Base-by-base conservation (phyloP, 148 eudicot genomes). In the Spergularia marina region DNA sequence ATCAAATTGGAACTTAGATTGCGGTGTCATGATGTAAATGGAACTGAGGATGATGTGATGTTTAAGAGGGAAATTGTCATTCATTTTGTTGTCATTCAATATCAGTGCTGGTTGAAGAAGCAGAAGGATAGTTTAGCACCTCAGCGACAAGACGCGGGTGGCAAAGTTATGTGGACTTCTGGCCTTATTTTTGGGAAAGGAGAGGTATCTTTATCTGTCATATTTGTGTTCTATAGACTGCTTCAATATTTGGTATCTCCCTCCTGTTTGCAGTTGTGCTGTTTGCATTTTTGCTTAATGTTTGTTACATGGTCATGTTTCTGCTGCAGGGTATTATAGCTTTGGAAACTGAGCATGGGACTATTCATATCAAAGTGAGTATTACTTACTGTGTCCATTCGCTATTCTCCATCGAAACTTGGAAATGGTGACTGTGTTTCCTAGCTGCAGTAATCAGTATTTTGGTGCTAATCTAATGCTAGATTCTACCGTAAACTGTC, bases 291-390 rank as follows among this genome's bases (percentile, higher is more conserved):
- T 51, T 78, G 40, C 36, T 6, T 17, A 30, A 14, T 64, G 2
- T 56, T 49, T 49, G 69, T 52, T 70, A 73, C 58, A 54, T 54
- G 68, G 39, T 59, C 61, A 11, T 10, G 18, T 79, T 73, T 63
- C 36, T 68, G 53, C 64, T 79, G 67, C 83, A 94, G 98, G 98
- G 98, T 57, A 92, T 94, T 53, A 73, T 94, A 77, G 96, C 88
- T 72, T 81, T 94, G 81, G 89, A 87, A 74, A 94, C 98, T 41
- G 83, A 90, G 65, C 82, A 86, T 61, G 98, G 98, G 51, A 89
- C 85, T 36, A 85, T 94, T 81, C 96, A 88, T 82, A 83, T 94
- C 76, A 90, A 92, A 86, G 98, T 94, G 83, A 67, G 82, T 80
- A 52, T 36, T 21, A 36, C n/a, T 72, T 8, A 21, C 41, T n/a